Conservation (phyloP, 768 basidiomycete species). For the Serpula lacrymans region DNA sequence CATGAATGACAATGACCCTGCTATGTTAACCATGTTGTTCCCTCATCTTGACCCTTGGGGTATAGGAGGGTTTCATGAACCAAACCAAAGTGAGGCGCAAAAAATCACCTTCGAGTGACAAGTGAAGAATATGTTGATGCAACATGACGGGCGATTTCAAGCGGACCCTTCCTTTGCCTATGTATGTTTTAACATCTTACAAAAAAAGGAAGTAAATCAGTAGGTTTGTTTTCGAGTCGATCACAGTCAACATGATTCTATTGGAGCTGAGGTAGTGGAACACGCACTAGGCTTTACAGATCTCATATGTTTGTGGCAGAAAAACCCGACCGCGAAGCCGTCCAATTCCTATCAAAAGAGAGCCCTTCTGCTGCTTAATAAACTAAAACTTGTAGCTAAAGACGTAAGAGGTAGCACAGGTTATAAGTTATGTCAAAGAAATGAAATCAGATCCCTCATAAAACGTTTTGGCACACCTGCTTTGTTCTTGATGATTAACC, state of each 20-base stretch:
- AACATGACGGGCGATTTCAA: conserved; percentile 4
- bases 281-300: too few relatives aligned
- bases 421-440: conserved; percentile 13
- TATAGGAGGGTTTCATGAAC: conserved; percentile 8
- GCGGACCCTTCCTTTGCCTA: conserved; percentile 12
- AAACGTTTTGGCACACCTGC: conserved; percentile 12
- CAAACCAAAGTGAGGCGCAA: background rate
- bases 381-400: too few relatives aligned
- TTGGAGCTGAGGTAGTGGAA: too few relatives aligned
- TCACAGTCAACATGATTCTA: too few relatives aligned
- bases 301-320: too few relatives aligned
- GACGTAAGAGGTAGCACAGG: conserved; percentile 15
- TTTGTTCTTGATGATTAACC: conserved; percentile 20
- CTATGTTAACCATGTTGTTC: conserved; percentile 8
- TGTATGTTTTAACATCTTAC: conserved; percentile 14
- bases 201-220: conserved; percentile 12
- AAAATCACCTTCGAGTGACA: too few relatives aligned
- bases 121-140: background rate
- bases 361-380: too few relatives aligned
- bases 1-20: background rate
- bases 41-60: conserved; percentile 13
- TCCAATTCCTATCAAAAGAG: too few relatives aligned
- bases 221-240: too few relatives aligned
- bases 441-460: conserved; percentile 16
- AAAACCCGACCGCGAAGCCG: too few relatives aligned